Evolutionary conservation across 2,329 filamentous ascomycete genomes (phyloP).

Genomic region (Fusarium coicis): DNA sequence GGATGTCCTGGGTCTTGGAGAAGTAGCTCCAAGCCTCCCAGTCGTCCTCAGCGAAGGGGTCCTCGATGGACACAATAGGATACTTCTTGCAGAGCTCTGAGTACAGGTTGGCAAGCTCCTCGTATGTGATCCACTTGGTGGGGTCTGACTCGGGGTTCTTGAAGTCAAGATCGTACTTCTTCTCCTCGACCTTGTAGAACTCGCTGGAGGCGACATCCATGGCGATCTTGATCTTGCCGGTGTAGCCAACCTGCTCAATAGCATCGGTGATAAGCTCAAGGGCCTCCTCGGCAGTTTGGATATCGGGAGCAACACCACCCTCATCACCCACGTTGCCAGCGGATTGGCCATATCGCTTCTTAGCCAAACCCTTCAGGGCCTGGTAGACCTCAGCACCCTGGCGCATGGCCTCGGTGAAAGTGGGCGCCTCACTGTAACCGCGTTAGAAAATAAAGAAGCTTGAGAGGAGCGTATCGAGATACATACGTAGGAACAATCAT

Average conservation of each 20-base stretch:
- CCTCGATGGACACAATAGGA: slow-evolving; percentile 98
- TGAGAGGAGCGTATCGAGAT: neutral
- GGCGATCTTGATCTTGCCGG: slow-evolving; percentile 95
- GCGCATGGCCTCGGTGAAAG: slow-evolving; percentile 95
- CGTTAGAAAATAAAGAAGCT: slow-evolving; percentile 9
- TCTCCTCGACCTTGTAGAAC: slow-evolving; percentile 97
- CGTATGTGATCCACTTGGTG: slow-evolving; percentile 98
- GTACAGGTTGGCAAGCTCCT: slow-evolving; percentile 95
- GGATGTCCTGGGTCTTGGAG: slow-evolving; percentile 98
- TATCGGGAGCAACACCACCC: slow-evolving; percentile 99
- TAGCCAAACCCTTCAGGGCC: slow-evolving; percentile 93
- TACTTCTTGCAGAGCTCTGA: slow-evolving; percentile 90
- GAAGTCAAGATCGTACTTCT: slow-evolving; percentile 99
- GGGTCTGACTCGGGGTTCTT: slow-evolving; percentile 99
- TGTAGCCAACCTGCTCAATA: slow-evolving; percentile 96
- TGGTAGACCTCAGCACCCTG: slow-evolving; percentile 99
- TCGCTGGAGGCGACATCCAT: slow-evolving; percentile 99
- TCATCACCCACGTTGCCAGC: slow-evolving; percentile 99
- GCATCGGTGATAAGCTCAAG: slow-evolving; percentile 94
- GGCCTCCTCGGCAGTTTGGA: slow-evolving; percentile 95
- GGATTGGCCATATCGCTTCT: slow-evolving; percentile 99
- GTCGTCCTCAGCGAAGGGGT: slow-evolving; percentile 99
- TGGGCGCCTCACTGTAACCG: slow-evolving; percentile 74
- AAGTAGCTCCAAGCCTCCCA: slow-evolving; percentile 99
- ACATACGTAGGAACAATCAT: slow-evolving; percentile 88